These are phyloP conservation scores for Wickerhamomyces strasburgensis DNA, from an alignment of 805 yeast species.

Conservation along the genomic window DNA sequence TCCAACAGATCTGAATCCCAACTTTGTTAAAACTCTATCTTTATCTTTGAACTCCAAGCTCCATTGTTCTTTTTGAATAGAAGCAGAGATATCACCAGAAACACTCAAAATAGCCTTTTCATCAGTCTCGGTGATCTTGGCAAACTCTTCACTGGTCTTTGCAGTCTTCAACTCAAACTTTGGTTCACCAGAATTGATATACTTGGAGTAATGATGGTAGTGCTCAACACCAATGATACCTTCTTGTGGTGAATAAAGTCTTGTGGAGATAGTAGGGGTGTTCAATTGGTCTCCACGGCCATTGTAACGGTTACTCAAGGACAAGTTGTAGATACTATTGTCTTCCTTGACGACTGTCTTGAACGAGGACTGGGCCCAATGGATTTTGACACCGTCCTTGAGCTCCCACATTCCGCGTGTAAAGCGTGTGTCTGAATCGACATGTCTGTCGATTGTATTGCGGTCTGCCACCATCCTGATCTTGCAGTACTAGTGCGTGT, in stretches of 20 bases:
- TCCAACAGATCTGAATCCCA: slow-evolving; percentile 22
- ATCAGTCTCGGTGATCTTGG: slow-evolving; percentile 6
- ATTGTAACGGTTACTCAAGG: slow-evolving; percentile 9
- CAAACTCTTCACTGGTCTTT: slow-evolving; percentile 2
- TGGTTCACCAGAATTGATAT: slow-evolving; percentile 13
- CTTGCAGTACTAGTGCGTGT: neutral
- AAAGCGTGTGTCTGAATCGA: slow-evolving; percentile 15
- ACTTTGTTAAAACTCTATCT: slow-evolving; percentile 16
- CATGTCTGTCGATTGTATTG: slow-evolving; percentile 11
- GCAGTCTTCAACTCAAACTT: slow-evolving; percentile 13
- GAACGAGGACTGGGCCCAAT: slow-evolving; percentile 19
- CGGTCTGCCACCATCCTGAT: slow-evolving; percentile 8
- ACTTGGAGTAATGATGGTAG: slow-evolving; percentile 20
- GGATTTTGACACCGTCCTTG: slow-evolving; percentile 16
- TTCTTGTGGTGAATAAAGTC: slow-evolving; percentile 10
- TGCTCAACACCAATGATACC: slow-evolving; percentile 21
- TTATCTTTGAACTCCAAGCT: slow-evolving; percentile 16
- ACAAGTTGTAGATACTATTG: slow-evolving; percentile 12
- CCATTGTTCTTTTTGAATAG: slow-evolving; percentile 15
- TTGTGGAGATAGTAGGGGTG: slow-evolving; percentile 21
- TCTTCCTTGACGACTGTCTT: slow-evolving; percentile 15
- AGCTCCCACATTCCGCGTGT: slow-evolving; percentile 22
- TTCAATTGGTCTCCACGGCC: slow-evolving; percentile 17
- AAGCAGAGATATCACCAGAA: slow-evolving; percentile 9
- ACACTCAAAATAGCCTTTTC: slow-evolving; percentile 8